Base-by-base conservation (phyloP, 805 yeast species). In the Metschnikowia lachancei region DNA sequence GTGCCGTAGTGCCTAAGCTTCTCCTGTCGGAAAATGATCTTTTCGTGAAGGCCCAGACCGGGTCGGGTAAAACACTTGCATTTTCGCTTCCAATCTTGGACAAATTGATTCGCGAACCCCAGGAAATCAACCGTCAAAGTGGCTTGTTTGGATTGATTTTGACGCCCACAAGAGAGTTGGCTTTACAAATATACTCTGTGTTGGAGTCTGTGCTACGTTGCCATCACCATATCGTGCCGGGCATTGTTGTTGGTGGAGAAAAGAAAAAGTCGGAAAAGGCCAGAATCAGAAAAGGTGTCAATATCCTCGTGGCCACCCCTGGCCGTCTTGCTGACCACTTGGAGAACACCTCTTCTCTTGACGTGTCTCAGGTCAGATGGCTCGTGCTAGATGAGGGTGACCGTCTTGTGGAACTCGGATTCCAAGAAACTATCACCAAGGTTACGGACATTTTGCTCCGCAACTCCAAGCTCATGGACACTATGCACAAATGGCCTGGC, bases 201-300 rank as follows among this genome's bases (percentile, higher is more conserved):
- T 73, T 90, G 49, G 92, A 87, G 56, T 73, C 80, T 2, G 64
- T 94, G 28, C 75, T 83, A 33, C 76, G 85, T 45, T 81, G 91
- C 60, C 85, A 92, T 62, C 95, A 87, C 60, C 81, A 86, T 65
- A 77, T 94, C 36, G 99, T 95, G 4, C 97, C 99, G 0, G 96
- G 98, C 33, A 80, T 91, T 34, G 95, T 94, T 20, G 90, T 90
- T 67, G 99, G 99, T 61, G 99, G 99, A 51, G 99, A 94, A 63
- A 91, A 92, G 77, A 92, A 92, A 65, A 95, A 94, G 61, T 80
- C 96, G 1, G 99, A 94, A 65, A 94, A 94, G 75, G 97, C 98
- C 1, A 73, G 99, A 58, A 68, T 94, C 29, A 78, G 99, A 61
- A 92, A 92, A 64, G 99, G 99, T 54, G 95, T 91, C 29, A 94